These are phyloP conservation scores for Bauhinia variegata DNA, from an alignment of 306 rosid species.

Conservation along the genomic window DNA sequence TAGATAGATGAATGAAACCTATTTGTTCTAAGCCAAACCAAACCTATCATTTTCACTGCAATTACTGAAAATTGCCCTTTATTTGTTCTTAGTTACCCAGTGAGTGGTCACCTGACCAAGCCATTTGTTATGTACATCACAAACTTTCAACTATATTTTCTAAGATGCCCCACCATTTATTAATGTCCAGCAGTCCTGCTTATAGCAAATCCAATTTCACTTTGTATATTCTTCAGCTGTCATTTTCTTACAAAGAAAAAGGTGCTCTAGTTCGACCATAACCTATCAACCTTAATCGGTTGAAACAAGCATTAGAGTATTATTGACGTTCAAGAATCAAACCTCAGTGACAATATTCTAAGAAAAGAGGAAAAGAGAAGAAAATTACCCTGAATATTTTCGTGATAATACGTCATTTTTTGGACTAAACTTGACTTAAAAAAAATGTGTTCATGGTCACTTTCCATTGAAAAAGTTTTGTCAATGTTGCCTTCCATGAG, in stretches of 20 bases:
- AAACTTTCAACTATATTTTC: no score
- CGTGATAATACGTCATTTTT: neutral
- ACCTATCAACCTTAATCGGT: neutral
- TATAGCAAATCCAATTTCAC: no score
- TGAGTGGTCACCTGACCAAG: no score
- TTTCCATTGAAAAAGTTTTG: conserved; percentile 14
- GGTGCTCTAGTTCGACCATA: no score
- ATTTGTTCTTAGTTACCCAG: neutral
- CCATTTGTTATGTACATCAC: no score
- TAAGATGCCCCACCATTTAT: no score
- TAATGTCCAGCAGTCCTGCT: no score
- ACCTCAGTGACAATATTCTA: neutral
- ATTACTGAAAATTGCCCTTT: no score
- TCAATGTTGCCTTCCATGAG: neutral
- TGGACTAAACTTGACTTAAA: neutral
- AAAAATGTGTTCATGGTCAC: conserved; percentile 1
- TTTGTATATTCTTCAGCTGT: no score
- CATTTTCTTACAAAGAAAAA: no score
- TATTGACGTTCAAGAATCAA: neutral
- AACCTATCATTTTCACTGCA: conserved; percentile 1
- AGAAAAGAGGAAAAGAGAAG: neutral
- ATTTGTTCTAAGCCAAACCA: neutral
- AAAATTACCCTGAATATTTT: neutral
- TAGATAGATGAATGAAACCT: neutral
- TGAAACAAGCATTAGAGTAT: neutral